Evolutionary conservation across 768 basidiomycete genomes (phyloP).

Genomic region (Tephrocybe sp.): DNA sequence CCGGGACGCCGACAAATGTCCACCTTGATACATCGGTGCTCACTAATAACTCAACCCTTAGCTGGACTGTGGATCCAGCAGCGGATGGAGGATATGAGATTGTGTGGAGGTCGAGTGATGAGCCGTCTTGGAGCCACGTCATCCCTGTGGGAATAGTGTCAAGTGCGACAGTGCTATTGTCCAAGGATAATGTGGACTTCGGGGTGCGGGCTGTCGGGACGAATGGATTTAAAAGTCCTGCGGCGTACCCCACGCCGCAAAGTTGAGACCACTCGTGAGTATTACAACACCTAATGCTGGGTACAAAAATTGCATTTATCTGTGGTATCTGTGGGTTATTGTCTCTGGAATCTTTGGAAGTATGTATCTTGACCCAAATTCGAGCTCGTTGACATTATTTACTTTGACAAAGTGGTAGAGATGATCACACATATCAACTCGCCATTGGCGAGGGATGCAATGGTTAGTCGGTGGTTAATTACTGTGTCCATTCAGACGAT

Average conservation of each 20-base stretch:
- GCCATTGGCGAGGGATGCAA: too few relatives aligned
- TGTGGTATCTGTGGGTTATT: too few relatives aligned
- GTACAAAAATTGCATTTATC: too few relatives aligned
- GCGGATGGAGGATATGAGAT: conserved; percentile 48
- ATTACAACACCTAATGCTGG: too few relatives aligned
- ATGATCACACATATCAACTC: too few relatives aligned
- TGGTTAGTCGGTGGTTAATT: too few relatives aligned
- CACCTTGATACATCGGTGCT: conserved; percentile 42
- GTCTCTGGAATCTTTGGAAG: too few relatives aligned
- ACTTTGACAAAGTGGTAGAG: too few relatives aligned
- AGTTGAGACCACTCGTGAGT: too few relatives aligned
- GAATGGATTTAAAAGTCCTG: conserved; percentile 53
- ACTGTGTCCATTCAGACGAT: too few relatives aligned
- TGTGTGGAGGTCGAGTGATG: conserved; percentile 47
- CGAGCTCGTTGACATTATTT: too few relatives aligned
- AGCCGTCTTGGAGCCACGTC: conserved; percentile 45
- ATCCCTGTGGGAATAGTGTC: conserved; percentile 45
- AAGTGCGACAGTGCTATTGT: conserved; percentile 36
- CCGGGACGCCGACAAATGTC: conserved; percentile 49
- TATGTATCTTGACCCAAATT: too few relatives aligned
- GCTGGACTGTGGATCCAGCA: conserved; percentile 38
- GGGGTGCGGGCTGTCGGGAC: conserved; percentile 47
- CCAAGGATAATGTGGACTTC: conserved; percentile 52
- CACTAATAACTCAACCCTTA: conserved; percentile 53
- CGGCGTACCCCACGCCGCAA: conserved; percentile 30